These are phyloP conservation scores for Withania somnifera DNA, from an alignment of 305 asterid genomes.

Conservation along the genomic window DNA sequence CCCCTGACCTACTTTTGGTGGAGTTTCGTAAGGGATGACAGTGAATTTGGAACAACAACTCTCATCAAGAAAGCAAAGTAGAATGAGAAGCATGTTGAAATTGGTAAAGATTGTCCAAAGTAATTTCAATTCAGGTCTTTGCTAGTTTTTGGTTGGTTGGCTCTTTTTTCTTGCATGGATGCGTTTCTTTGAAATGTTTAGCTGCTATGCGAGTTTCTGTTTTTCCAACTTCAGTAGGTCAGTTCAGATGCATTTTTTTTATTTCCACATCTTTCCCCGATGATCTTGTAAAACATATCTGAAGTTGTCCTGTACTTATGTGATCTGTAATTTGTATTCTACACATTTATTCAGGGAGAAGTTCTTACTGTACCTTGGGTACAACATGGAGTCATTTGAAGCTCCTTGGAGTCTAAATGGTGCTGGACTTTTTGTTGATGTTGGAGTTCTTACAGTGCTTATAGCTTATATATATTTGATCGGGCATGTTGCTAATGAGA, in stretches of 20 bases:
- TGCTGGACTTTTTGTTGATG: not conserved
- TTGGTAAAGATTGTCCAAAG: not conserved
- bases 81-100: not conserved
- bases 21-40: conserved; percentile 80
- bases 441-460: not conserved
- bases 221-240: not conserved
- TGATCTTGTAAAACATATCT: not conserved
- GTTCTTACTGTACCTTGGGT: not conserved
- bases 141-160: not conserved
- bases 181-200: conserved; percentile 2
- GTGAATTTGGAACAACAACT: conserved; percentile 54
- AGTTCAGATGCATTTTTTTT: not conserved
- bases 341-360: not conserved
- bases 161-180: not conserved
- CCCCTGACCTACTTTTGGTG: conserved; percentile 81
- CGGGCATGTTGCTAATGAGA: not conserved
- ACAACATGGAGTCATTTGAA: not conserved
- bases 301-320: not conserved
- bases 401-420: not conserved
- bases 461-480: no score
- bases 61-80: conserved; percentile 43
- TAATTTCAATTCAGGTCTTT: not conserved
- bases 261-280: not conserved
- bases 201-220: conserved; percentile 4
- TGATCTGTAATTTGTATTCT: not conserved